phyloP scores from a whole-genome alignment of 2,329 filamentous ascomycete species.

The Clarireedia sp. region DNA sequence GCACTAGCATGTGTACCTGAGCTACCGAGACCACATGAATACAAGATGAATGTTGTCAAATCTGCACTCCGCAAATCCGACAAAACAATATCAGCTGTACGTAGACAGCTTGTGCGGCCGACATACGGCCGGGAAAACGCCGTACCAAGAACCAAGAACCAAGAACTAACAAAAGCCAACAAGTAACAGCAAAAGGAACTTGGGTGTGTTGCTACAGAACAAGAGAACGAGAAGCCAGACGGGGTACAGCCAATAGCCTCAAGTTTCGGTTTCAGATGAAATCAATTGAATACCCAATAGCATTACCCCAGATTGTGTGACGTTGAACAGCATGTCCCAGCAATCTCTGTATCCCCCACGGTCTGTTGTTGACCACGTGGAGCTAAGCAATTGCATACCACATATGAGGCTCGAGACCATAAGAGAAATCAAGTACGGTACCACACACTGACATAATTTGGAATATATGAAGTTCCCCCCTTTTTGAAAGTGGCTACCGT shows the following conservation, averaged over 20 bases:
- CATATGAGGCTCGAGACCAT: too few species aligned
- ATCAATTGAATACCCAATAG: background rate
- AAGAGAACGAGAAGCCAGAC: background rate
- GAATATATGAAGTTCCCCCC: too few species aligned
- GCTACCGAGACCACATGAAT: slow-evolving; percentile 3
- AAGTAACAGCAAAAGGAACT: too few species aligned
- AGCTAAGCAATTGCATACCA: background rate
- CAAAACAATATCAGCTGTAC: slow-evolving; percentile 2
- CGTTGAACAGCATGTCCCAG: background rate
- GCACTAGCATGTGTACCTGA: background rate
- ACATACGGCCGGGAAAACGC: slow-evolving; percentile 6
- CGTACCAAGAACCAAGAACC: background rate
- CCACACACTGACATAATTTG: too few species aligned
- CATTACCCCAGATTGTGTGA: background rate
- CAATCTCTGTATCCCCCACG: background rate
- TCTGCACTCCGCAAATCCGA: slow-evolving; percentile 7
- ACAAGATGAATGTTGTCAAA: slow-evolving; percentile 1
- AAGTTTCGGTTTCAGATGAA: background rate
- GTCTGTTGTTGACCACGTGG: background rate
- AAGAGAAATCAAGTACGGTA: too few species aligned
- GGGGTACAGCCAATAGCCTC: background rate
- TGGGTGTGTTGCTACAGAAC: too few species aligned
- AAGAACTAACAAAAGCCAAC: too few species aligned
- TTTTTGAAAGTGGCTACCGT: too few species aligned
- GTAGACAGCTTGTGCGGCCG: slow-evolving; percentile 1